Evolutionary conservation across 768 basidiomycete species (phyloP).

Genomic region (Lactifluus subvellereus): DNA sequence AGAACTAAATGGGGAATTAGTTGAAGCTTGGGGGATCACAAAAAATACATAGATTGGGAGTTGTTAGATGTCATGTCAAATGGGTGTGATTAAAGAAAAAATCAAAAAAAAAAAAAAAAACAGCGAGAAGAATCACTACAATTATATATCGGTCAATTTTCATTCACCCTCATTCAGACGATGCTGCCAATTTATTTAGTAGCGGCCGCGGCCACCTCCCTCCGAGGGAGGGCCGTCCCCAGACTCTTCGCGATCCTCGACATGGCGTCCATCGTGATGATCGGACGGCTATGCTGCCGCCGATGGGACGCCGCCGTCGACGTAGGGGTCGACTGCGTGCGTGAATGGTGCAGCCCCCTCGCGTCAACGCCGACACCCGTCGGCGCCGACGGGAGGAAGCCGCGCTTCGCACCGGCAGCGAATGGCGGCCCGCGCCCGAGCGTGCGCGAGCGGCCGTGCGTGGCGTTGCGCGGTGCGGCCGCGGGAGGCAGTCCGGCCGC

Average conservation of each 20-base stretch:
- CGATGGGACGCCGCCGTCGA: conserved; percentile 28
- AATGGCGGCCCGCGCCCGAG: conserved; percentile 37
- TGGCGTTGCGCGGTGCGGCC: conserved; percentile 33
- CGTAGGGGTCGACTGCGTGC: conserved; percentile 66
- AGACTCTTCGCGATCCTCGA: conserved; percentile 60
- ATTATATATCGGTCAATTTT: background rate
- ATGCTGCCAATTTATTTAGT: conserved; percentile 18
- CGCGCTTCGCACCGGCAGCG: conserved; percentile 18
- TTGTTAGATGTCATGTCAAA: background rate
- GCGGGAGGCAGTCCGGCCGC: conserved; percentile 25
- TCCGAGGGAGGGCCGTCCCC: conserved; percentile 32
- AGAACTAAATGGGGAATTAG: background rate
- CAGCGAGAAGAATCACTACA: background rate
- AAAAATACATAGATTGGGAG: background rate
- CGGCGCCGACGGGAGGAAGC: conserved; percentile 35
- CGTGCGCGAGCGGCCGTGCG: conserved; percentile 54
- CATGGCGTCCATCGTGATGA: conserved; percentile 68
- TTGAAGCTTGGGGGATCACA: background rate
- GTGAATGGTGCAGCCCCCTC: conserved; percentile 37
- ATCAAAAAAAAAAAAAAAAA: background rate
- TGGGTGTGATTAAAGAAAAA: background rate
- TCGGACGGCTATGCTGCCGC: conserved; percentile 53
- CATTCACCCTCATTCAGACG: conserved; percentile 24
- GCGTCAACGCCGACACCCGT: conserved; percentile 28
- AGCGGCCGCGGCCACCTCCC: conserved; percentile 13